A percentile compares a stretch with the other conserved stretches of the same genome.
Evolutionary conservation across 306 rosid genomes (phyloP).

Genomic region (Quercus engelmannii): DNA sequence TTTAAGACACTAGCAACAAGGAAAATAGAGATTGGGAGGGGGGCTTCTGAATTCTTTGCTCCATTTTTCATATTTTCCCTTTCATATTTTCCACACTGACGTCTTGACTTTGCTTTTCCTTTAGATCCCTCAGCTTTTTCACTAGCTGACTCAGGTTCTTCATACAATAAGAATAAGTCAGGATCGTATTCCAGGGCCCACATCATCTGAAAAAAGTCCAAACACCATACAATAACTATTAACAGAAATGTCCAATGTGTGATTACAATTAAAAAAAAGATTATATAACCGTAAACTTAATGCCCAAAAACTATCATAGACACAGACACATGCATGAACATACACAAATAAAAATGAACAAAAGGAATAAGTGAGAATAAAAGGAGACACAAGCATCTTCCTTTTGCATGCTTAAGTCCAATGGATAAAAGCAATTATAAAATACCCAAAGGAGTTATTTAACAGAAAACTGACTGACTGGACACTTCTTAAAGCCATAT

Average conservation of each 20-base stretch:
- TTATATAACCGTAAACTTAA: background rate
- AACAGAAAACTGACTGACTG: too few relatives aligned
- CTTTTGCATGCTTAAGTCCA: background rate
- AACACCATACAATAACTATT: constrained; percentile 2
- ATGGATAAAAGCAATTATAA: background rate
- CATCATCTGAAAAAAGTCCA: constrained; percentile 78
- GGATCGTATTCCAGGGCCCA: constrained; percentile 99
- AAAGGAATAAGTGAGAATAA: background rate
- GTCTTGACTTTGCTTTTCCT: constrained; percentile 68
- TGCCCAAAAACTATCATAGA: background rate
- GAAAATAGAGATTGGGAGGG: constrained; percentile 89
- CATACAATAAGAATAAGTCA: constrained; percentile 57
- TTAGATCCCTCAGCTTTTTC: constrained; percentile 48
- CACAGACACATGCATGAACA: background rate
- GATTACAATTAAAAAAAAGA: background rate
- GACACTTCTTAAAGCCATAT: too few relatives aligned
- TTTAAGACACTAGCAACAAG: constrained; percentile 96
- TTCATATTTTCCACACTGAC: constrained; percentile 86
- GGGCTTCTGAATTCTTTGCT: constrained; percentile 62
- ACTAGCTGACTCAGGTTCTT: constrained; percentile 48
- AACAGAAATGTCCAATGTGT: background rate
- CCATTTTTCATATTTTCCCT: constrained; percentile 69
- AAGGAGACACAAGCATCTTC: background rate
- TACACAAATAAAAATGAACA: background rate
- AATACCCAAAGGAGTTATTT: background rate